Percentiles rank a stretch among this genome's conserved stretches.
phyloP scores from a whole-genome alignment of 2,329 filamentous ascomycete species.

The Bipolaris sorokiniana region DNA sequence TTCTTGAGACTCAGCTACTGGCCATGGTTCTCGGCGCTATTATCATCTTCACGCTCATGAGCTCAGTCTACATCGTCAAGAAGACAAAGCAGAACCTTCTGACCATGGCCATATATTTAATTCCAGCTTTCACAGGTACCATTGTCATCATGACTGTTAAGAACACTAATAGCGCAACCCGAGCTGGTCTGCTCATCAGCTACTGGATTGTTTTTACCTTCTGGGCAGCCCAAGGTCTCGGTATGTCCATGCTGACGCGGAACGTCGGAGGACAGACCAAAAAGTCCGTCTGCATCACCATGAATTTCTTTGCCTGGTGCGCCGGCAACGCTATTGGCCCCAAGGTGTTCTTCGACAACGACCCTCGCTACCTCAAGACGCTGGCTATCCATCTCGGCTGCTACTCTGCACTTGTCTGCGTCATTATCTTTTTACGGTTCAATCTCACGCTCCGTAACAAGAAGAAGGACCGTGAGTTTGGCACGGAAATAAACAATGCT shows the following conservation, averaged over 20 bases:
- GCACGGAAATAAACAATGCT: slow-evolving; percentile 38
- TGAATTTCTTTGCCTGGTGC: slow-evolving; percentile 74
- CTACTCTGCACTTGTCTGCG: slow-evolving; percentile 65
- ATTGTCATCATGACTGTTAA: slow-evolving; percentile 72
- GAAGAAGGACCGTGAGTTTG: slow-evolving; percentile 57
- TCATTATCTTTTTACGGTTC: slow-evolving; percentile 64
- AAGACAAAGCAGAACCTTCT: slow-evolving; percentile 72
- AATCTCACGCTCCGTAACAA: slow-evolving; percentile 65
- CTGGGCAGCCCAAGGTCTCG: slow-evolving; percentile 74
- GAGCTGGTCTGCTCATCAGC: slow-evolving; percentile 71
- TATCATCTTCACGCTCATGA: slow-evolving; percentile 72
- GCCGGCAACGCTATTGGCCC: slow-evolving; percentile 70
- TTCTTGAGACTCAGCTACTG: slow-evolving; percentile 72
- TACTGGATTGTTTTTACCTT: slow-evolving; percentile 81
- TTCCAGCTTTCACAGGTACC: slow-evolving; percentile 74
- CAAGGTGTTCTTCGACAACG: slow-evolving; percentile 52
- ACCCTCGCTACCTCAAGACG: slow-evolving; percentile 73
- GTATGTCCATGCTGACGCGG: slow-evolving; percentile 70
- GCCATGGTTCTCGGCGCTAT: slow-evolving; percentile 77
- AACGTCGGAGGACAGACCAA: slow-evolving; percentile 78
- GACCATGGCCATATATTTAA: slow-evolving; percentile 68
- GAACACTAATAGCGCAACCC: slow-evolving; percentile 62
- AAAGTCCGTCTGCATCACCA: slow-evolving; percentile 70
- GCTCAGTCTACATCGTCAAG: slow-evolving; percentile 71
- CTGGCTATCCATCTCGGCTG: slow-evolving; percentile 73